A percentile compares a stretch with the other conserved stretches of the same genome.
Conservation (phyloP, 2,329 filamentous ascomycete genomes). For the Rhynchosporium agropyri region DNA sequence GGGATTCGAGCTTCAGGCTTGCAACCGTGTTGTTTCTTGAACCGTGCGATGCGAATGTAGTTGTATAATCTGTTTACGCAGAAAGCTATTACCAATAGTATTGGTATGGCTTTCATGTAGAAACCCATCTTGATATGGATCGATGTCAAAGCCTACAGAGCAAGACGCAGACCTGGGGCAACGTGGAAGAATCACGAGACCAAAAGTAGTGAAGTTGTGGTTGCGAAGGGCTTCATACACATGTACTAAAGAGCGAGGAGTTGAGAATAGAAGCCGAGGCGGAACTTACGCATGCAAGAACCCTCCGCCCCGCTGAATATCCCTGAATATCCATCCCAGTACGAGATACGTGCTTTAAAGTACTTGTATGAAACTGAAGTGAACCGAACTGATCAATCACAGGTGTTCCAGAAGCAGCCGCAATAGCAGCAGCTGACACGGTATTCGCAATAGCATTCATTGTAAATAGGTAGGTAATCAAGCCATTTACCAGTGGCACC, state of each 20-base stretch:
- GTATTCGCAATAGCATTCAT: neutral
- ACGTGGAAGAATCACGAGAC: neutral
- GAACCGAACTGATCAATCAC: slow-evolving; percentile 8
- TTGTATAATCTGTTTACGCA: slow-evolving; percentile 18
- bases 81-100: slow-evolving; percentile 22
- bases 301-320: neutral
- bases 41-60: slow-evolving; percentile 28
- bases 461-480: no score
- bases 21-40: slow-evolving; percentile 39
- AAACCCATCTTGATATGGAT: neutral
- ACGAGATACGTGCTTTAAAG: no score
- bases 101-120: neutral
- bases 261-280: neutral
- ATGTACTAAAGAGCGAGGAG: slow-evolving; percentile 2
- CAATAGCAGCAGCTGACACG: neutral
- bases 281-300: neutral
- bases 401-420: neutral
- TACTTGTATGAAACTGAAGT: no score
- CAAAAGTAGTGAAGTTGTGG: neutral
- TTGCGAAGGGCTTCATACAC: neutral
- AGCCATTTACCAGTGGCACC: neutral
- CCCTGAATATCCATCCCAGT: neutral
- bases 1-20: slow-evolving; percentile 34
- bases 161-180: neutral
- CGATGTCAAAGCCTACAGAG: neutral